These are phyloP conservation scores for Aspergillus cavernicola DNA, from an alignment of 495 filamentous ascomycete genomes.

Conservation along the genomic window DNA sequence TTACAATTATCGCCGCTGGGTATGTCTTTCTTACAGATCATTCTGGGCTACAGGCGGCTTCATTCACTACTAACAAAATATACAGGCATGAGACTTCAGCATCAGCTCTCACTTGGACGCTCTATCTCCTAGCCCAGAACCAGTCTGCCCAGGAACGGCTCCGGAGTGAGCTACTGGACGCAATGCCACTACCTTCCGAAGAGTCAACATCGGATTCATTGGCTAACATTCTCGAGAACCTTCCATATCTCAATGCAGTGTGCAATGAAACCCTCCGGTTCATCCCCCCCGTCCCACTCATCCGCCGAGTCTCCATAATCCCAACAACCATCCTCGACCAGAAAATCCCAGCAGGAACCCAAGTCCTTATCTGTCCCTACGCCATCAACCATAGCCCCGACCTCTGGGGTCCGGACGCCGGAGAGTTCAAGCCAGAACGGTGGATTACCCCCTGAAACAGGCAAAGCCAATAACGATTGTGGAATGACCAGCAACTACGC, in stretches of 20 bases:
- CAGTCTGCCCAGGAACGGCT: not conserved
- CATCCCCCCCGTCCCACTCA: slow-evolving; percentile 68
- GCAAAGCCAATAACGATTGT: slow-evolving; percentile 1
- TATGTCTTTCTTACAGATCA: too few species aligned
- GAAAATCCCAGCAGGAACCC: slow-evolving; percentile 25
- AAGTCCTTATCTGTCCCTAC: slow-evolving; percentile 31
- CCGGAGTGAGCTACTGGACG: not conserved
- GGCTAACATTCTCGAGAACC: slow-evolving; percentile 33
- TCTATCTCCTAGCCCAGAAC: too few species aligned
- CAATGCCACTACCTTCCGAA: not conserved
- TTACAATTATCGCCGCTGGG: too few species aligned
- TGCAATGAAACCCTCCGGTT: slow-evolving; percentile 72
- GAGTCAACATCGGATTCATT: not conserved
- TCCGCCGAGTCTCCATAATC: slow-evolving; percentile 61
- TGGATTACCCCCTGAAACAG: slow-evolving; percentile 28
- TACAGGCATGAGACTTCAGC: too few species aligned
- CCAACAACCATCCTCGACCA: slow-evolving; percentile 32
- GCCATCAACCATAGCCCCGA: slow-evolving; percentile 29
- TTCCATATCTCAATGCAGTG: slow-evolving; percentile 62
- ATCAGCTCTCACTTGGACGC: too few species aligned
- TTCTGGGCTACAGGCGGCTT: too few species aligned
- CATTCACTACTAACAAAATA: too few species aligned
- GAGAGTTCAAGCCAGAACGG: slow-evolving; percentile 39
- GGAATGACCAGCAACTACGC: slow-evolving; percentile 4
- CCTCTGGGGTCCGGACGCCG: slow-evolving; percentile 37